Evolutionary conservation across 1,139 yeast species (phyloP).

Genomic region (Candida glucosophila): DNA sequence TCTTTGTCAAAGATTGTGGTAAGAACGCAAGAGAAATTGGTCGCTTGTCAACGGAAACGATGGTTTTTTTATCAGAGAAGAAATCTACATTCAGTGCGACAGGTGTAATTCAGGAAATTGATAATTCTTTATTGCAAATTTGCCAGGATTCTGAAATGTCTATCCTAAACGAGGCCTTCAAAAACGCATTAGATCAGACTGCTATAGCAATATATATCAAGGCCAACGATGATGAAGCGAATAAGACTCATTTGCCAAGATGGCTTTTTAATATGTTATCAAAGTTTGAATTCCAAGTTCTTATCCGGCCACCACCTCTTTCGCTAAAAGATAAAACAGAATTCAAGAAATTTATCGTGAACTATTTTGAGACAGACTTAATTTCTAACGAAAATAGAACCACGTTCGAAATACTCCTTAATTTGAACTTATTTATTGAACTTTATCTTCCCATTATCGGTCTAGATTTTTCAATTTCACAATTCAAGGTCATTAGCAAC

Average conservation of each 20-base stretch:
- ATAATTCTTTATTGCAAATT: conserved; percentile 10
- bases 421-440: too few species aligned
- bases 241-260: conserved; percentile 10
- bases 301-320: too few species aligned
- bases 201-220: conserved; percentile 13
- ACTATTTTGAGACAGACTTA: too few species aligned
- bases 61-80: too few species aligned
- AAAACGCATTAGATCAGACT: conserved; percentile 12
- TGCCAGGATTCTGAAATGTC: conserved; percentile 15
- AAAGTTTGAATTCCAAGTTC: conserved; percentile 8
- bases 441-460: too few species aligned
- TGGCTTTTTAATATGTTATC: conserved; percentile 18
- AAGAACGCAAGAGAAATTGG: conserved; percentile 14
- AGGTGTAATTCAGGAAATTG: conserved; percentile 13
- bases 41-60: too few species aligned
- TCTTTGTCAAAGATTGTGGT: conserved; percentile 19
- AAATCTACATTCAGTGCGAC: conserved; percentile 8
- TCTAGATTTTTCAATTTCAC: too few species aligned
- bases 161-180: conserved; percentile 16
- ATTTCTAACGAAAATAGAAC: too few species aligned
- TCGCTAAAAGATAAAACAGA: too few species aligned
- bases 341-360: too few species aligned
- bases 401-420: too few species aligned
- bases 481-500: too few species aligned
- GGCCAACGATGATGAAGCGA: conserved; percentile 11